Base-by-base conservation (phyloP, 768 basidiomycete genomes). In the Termitomyces sp. region DNA sequence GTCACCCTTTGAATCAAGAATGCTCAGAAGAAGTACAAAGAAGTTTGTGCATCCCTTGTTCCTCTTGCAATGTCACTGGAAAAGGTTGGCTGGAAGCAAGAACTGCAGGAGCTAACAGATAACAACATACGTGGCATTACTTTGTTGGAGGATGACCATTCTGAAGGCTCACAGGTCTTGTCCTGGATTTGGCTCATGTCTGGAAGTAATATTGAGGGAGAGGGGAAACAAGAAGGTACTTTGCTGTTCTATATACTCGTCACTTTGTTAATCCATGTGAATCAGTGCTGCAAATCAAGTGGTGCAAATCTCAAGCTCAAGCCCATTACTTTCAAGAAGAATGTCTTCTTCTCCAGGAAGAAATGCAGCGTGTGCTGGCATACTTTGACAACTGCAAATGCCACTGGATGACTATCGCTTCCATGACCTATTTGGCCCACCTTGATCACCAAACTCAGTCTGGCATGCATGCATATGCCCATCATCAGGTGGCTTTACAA, bases 201-300 rank as follows among this genome's bases (percentile, higher is more conserved):
- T 8, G 37, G 12, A 4, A 25, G 27, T 27, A n/a, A 11, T 45
- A 27, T 17, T 14, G 43, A 56, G 27, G 46, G 46, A 5, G 54
- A 42, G 29, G 54, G 38, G n/a, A 56, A 56, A 27, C 38, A 48
- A 23, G 54, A 56, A 42, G 54, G 54, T 48, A 19, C 14, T 25
- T 16, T 17, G 21, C 19, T 16, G n/a, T n/a, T 17, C 16, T 4
- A 23, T n/a, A n/a, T 17, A 29, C 29, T 52, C n/a, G 14, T 52
- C 11, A 4, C n/a, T 4, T 27, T 7, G 10, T 31, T 17, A 17
- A 12, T 25, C 2, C 29, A 31, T 3, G 6, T 29, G 17, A 27
- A 17, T 27, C 14, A 47, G 45, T 27, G 12, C 45, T 47, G n/a
- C 53, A 62, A 1, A 60, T 52, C 8, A 40, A 52, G 29, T 51